Percentiles rank a stretch among this genome's conserved stretches.
Evolutionary conservation across 2,329 filamentous ascomycete genomes (phyloP).

Genomic region (Fusarium sp.): DNA sequence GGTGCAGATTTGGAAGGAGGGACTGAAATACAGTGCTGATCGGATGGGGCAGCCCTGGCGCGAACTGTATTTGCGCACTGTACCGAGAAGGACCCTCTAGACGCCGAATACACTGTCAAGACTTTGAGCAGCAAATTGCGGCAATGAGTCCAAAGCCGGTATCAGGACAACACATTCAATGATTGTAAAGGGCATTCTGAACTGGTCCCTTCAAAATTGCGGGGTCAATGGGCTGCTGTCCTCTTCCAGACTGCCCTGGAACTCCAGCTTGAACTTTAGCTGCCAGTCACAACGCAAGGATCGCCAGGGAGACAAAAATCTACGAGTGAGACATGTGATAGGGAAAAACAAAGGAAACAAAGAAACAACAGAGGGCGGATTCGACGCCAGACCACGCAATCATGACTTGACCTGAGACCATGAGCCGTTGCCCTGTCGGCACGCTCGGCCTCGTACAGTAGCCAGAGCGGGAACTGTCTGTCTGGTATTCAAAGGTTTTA

Average conservation of each 20-base stretch:
- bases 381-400: not conserved
- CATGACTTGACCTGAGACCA: not conserved
- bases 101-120: not conserved
- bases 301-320: slow-evolving; percentile 10
- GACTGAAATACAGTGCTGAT: slow-evolving; percentile 13
- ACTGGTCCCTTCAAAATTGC: not conserved
- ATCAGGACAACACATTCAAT: not conserved
- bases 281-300: not conserved
- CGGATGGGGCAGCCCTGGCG: not conserved
- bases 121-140: not conserved
- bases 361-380: slow-evolving; percentile 16
- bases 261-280: not conserved
- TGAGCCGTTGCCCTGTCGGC: not conserved
- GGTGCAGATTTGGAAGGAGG: slow-evolving; percentile 19
- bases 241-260: not conserved
- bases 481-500: not conserved
- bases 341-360: slow-evolving; percentile 4
- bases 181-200: not conserved
- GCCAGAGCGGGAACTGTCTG: not conserved
- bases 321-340: slow-evolving; percentile 13
- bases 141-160: not conserved
- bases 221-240: not conserved
- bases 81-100: not conserved
- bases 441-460: slow-evolving; percentile 4
- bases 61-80: slow-evolving; percentile 10